phyloP scores from a whole-genome alignment of 2,329 filamentous ascomycete species.

The Xylariaceae sp. region DNA sequence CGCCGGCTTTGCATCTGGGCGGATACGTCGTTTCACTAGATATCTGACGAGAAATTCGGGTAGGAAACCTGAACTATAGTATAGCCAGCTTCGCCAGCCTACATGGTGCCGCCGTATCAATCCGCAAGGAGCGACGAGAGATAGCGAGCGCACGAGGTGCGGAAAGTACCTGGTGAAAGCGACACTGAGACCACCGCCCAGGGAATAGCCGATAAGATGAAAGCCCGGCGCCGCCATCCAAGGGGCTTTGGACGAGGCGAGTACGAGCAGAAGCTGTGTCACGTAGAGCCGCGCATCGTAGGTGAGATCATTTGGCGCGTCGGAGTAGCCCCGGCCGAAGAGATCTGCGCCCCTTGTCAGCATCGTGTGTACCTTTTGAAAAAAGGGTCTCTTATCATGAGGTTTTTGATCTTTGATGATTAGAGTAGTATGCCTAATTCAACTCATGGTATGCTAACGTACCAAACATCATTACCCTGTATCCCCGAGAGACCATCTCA shows the following conservation, averaged over 20 bases:
- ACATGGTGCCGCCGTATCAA: slow-evolving; percentile 70
- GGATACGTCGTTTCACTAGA: slow-evolving; percentile 42
- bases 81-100: slow-evolving; percentile 63
- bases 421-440: too few species aligned
- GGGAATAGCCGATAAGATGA: slow-evolving; percentile 77
- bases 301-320: slow-evolving; percentile 64
- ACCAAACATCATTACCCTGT: slow-evolving; percentile 81
- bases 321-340: slow-evolving; percentile 80
- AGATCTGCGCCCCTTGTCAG: slow-evolving; percentile 57
- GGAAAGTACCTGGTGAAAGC: slow-evolving; percentile 75
- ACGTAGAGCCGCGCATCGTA: slow-evolving; percentile 71
- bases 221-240: slow-evolving; percentile 64
- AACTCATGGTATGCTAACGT: slow-evolving; percentile 41
- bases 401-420: too few species aligned
- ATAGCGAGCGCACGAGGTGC: slow-evolving; percentile 65
- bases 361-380: background rate
- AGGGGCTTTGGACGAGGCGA: slow-evolving; percentile 66
- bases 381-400: background rate
- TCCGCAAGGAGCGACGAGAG: slow-evolving; percentile 72
- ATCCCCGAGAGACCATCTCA: slow-evolving; percentile 69
- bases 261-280: slow-evolving; percentile 68
- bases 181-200: slow-evolving; percentile 77
- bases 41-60: slow-evolving; percentile 63
- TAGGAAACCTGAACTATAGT: slow-evolving; percentile 67
- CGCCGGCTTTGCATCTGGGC: slow-evolving; percentile 24